Evolutionary conservation across 2,329 filamentous ascomycete genomes (phyloP), one percentile per base, ranked within the genome.

Genomic region (Calonectria pteridis): DNA sequence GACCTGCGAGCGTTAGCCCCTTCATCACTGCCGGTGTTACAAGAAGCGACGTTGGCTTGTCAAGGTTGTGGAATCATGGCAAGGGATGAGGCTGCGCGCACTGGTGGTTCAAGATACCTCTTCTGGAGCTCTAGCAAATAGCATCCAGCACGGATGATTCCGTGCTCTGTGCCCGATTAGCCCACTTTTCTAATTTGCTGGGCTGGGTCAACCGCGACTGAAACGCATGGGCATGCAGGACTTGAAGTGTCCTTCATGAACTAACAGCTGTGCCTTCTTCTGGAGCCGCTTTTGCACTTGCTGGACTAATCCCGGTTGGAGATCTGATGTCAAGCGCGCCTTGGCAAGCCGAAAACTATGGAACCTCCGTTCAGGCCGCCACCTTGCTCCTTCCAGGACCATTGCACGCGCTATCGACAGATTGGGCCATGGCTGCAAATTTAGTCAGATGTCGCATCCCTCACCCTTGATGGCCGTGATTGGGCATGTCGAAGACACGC

Each of bases 241-340:
- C 40, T 46, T 0, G 3, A 46, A 46, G 50, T 6, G 28, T 55
- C 20, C 28, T n/a, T n/a, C 28, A 31, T n/a, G 51, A 55, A 55
- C 51, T 53, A 53, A 29, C 23, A 26, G n/a, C n/a, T 40, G 10
- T 62, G 55, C 55, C 40, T 62, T 40, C 55, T 62, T 40, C 55
- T 62, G 55, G 33, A 62, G 55, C 28, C 29, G 16, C 26, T 3
- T 29, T 4, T 33, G 51, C 51, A 55, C 33, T 33, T 55, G 51
- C 23, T 55, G 51, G 51, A 33, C 18, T n/a, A 29, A 55, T 55
- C 51, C 51, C 29, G 9, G 35, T 62, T 62, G 55, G 55, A 62
- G 33, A 62, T 62, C 55, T 35, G 55, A 62, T 62, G 55, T 40
- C 55, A 62, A 62, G 55, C 33, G 55, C 55, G 55, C 14, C 55